Percentiles rank a stretch among this genome's conserved stretches.
phyloP scores from a whole-genome alignment of 2,329 filamentous ascomycete genomes.

The Harringtonia lauricola region DNA sequence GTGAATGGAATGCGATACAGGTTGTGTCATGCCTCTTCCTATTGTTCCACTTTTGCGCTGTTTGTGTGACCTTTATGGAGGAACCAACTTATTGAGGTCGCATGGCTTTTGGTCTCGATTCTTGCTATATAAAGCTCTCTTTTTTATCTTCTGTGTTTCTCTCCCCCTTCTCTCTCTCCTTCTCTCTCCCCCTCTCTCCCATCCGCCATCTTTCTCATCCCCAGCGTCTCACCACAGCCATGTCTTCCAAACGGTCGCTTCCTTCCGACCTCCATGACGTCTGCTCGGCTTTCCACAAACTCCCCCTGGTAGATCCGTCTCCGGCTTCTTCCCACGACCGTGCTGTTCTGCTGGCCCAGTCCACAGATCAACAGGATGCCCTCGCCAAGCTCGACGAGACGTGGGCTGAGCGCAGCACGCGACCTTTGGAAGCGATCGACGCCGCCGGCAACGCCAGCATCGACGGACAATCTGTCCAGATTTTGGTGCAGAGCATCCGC shows the following conservation, averaged over 20 bases:
- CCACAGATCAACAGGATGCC: neutral
- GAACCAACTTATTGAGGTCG: neutral
- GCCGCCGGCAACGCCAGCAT: neutral
- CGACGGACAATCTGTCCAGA: neutral
- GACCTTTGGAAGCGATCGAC: neutral
- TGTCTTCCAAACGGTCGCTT: neutral
- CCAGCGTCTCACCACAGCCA: neutral
- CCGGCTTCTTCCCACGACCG: neutral
- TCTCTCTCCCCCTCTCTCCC: neutral
- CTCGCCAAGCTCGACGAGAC: neutral
- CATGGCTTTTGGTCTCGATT: neutral
- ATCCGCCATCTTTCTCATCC: neutral
- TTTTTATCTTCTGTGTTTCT: neutral
- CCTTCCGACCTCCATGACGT: slow-evolving; percentile 3
- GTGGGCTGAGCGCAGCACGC: neutral
- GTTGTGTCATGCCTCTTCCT: neutral
- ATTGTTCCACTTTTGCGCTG: slow-evolving; percentile 1
- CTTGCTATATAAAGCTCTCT: neutral
- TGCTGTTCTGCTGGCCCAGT: neutral
- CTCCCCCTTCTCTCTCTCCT: neutral
- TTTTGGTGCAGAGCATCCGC: slow-evolving; percentile 7
- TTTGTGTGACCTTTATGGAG: slow-evolving; percentile 6
- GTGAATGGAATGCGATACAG: too few relatives aligned
- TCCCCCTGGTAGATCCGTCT: slow-evolving; percentile 3
- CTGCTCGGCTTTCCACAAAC: slow-evolving; percentile 1